Percentiles rank a stretch among this genome's conserved stretches.
Evolutionary conservation across 2,329 filamentous ascomycete species (phyloP).

Genomic region (Paramyrothecium sp.): DNA sequence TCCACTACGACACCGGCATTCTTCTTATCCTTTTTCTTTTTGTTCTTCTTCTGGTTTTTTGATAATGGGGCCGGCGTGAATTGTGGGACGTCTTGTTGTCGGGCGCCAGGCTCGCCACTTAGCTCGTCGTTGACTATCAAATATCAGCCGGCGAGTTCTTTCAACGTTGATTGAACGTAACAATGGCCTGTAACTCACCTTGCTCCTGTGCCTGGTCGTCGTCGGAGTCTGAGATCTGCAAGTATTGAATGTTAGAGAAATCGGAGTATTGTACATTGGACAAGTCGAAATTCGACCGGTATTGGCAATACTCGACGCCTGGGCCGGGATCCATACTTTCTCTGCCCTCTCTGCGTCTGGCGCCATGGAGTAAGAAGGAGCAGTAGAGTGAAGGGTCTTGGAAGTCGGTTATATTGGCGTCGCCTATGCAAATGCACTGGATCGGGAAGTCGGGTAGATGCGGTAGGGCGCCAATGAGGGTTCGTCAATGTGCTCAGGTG

Average conservation of each 20-base stretch:
- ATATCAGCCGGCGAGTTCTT: not conserved
- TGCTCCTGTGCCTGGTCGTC: constrained; percentile 25
- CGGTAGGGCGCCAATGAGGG: constrained; percentile 24
- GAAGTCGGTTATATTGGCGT: constrained; percentile 29
- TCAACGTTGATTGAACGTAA: not conserved
- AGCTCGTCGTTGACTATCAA: constrained; percentile 8
- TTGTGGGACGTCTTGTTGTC: constrained; percentile 3
- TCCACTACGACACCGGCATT: constrained; percentile 5
- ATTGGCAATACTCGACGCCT: constrained; percentile 35
- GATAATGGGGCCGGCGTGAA: constrained; percentile 1
- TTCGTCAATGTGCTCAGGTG: constrained; percentile 18
- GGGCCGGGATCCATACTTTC: constrained; percentile 41
- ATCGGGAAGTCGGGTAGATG: constrained; percentile 32
- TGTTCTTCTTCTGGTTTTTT: constrained; percentile 15
- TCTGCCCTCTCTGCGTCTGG: constrained; percentile 23
- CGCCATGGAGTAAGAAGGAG: constrained; percentile 17
- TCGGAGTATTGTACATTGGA: constrained; percentile 38
- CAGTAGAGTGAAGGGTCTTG: constrained; percentile 21
- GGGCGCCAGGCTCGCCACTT: not conserved
- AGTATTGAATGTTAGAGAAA: constrained; percentile 42
- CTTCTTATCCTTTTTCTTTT: constrained; percentile 16
- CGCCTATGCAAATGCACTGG: constrained; percentile 26
- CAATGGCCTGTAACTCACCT: constrained; percentile 12
- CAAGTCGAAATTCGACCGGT: constrained; percentile 36
- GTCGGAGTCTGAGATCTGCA: constrained; percentile 38